Evolutionary conservation across 148 eudicot species (phyloP).

Genomic region (Chenopodium album): DNA sequence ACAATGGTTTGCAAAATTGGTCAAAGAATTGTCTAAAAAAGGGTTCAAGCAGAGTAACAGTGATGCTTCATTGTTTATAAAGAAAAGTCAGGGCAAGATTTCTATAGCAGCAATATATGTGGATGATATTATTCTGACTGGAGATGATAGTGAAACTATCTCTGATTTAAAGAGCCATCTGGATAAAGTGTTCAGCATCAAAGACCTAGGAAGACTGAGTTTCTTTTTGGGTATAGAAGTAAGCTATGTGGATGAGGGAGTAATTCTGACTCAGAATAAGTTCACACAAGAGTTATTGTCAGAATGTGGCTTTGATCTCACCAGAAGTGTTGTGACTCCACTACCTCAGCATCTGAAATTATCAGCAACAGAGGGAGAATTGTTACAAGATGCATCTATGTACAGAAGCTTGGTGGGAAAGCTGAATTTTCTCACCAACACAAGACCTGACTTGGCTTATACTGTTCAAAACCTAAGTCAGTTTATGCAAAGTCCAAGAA

Average conservation of each 20-base stretch:
- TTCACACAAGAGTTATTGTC: neutral
- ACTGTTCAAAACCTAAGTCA: neutral
- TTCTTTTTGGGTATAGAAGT: neutral
- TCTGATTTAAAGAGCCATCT: neutral
- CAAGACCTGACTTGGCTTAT: neutral
- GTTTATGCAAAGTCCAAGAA: neutral
- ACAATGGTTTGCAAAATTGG: neutral
- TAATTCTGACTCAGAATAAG: neutral
- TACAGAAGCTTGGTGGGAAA: neutral
- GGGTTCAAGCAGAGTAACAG: neutral
- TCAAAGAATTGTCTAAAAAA: rapidly evolving
- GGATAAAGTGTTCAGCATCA: neutral
- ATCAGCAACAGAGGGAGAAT: neutral
- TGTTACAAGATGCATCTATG: neutral
- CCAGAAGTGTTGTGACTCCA: neutral
- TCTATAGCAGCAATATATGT: neutral
- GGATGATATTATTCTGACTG: too few relatives aligned
- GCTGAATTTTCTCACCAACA: too few relatives aligned
- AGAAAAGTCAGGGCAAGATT: neutral
- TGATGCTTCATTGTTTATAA: neutral
- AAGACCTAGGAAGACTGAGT: neutral
- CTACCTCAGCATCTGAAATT: neutral
- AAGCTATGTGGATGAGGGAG: neutral
- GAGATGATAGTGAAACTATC: neutral
- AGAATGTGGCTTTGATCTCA: neutral